These are phyloP conservation scores for Paramecium caudatum DNA, from an alignment of 73 alveolate genomes.

Conservation along the genomic window DNA sequence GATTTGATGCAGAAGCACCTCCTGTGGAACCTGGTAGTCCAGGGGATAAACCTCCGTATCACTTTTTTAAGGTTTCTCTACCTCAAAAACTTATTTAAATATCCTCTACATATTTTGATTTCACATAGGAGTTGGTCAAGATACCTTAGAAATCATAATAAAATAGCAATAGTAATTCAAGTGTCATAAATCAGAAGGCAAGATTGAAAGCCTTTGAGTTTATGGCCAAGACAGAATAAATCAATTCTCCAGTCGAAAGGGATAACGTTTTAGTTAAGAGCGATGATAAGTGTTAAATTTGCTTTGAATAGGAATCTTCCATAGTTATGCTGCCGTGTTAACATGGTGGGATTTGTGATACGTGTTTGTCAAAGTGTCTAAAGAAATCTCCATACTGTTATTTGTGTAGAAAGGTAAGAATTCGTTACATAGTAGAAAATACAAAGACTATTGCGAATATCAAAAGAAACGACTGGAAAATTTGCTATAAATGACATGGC, in stretches of 20 bases:
- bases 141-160: not conserved
- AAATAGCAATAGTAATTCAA: not conserved
- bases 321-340: conserved; percentile 58
- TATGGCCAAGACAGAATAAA: conserved; percentile 64
- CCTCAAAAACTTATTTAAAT: conserved; percentile 40
- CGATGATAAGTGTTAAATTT: conserved; percentile 50
- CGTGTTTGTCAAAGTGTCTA: conserved; percentile 23
- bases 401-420: conserved; percentile 26
- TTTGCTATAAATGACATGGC: conserved; percentile 42
- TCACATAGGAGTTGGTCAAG: not conserved
- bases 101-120: conserved; percentile 59
- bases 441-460: not conserved
- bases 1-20: not conserved
- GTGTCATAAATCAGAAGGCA: conserved; percentile 28
- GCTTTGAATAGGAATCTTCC: conserved; percentile 41
- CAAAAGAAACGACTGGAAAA: conserved; percentile 19
- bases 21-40: not conserved
- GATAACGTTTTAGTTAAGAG: not conserved
- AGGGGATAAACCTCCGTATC: not conserved
- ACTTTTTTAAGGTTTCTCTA: not conserved
- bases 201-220: conserved; percentile 61
- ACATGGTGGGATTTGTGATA: conserved; percentile 68
- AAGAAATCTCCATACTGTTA: conserved; percentile 18
- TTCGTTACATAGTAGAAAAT: not conserved
- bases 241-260: conserved; percentile 44